Percentiles rank a stretch among this genome's conserved stretches.
These are phyloP conservation scores for Talaromyces marneffei DNA, from an alignment of 2,329 filamentous ascomycete species.

Conservation along the genomic window DNA sequence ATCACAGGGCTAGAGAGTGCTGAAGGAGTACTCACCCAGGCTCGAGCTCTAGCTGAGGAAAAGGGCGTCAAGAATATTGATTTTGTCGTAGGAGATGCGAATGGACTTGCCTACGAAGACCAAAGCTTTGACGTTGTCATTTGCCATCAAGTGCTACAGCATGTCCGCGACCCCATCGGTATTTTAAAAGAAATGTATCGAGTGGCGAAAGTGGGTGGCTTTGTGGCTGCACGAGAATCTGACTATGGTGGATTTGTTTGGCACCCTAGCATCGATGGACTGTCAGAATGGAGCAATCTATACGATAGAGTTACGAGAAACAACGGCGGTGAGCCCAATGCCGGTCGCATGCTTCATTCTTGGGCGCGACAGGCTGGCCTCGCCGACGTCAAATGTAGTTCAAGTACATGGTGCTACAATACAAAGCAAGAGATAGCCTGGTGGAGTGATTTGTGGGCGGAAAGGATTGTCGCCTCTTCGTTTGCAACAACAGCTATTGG, in stretches of 20 bases:
- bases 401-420: slow-evolving; percentile 15
- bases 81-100: slow-evolving; percentile 38
- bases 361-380: slow-evolving; percentile 26
- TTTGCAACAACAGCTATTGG: slow-evolving; percentile 12
- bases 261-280: slow-evolving; percentile 28
- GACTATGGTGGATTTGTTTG: slow-evolving; percentile 23
- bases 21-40: slow-evolving; percentile 32
- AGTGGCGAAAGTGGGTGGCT: slow-evolving; percentile 48
- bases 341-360: slow-evolving; percentile 21
- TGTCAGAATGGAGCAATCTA: slow-evolving; percentile 23
- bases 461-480: slow-evolving; percentile 3
- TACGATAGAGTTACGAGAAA: slow-evolving; percentile 17
- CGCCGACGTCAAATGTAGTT: slow-evolving; percentile 17
- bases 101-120: slow-evolving; percentile 37
- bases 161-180: slow-evolving; percentile 47
- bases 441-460: slow-evolving; percentile 13
- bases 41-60: slow-evolving; percentile 26
- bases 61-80: slow-evolving; percentile 29
- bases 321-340: slow-evolving; percentile 16
- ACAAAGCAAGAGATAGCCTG: slow-evolving; percentile 11
- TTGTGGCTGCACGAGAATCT: slow-evolving; percentile 47
- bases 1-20: slow-evolving; percentile 36
- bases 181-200: slow-evolving; percentile 52
- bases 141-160: slow-evolving; percentile 54
- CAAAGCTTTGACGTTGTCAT: slow-evolving; percentile 55